Conservation (phyloP, 352 stramenopile species). For the Globisporangium canariense region DNA sequence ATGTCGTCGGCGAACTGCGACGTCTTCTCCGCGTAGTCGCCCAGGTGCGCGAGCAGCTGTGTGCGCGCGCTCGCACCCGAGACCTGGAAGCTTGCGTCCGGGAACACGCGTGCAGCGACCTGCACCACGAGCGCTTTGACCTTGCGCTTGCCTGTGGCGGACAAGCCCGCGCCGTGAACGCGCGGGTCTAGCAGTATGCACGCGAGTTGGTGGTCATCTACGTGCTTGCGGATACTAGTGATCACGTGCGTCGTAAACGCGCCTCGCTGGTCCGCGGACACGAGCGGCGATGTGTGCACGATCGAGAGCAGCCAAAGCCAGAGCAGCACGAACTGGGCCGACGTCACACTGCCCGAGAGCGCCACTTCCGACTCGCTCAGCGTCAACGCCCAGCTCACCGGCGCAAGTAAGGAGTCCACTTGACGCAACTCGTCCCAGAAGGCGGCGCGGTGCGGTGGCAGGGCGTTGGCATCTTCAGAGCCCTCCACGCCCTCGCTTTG, state of each 20-base stretch:
- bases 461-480: not conserved
- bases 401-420: conserved; percentile 35
- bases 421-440: conserved; percentile 35
- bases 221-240: conserved; percentile 6
- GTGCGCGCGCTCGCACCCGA: conserved; percentile 12
- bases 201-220: conserved; percentile 37
- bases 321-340: conserved; percentile 40
- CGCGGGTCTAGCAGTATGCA: conserved; percentile 49
- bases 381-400: conserved; percentile 42
- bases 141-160: conserved; percentile 35
- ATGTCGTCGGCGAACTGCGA: conserved; percentile 38
- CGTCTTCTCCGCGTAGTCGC: conserved; percentile 33
- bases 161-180: conserved; percentile 34
- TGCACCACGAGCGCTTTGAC: conserved; percentile 45
- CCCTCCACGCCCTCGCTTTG: not conserved
- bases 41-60: conserved; percentile 34
- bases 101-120: conserved; percentile 26
- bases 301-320: conserved; percentile 45
- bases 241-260: conserved; percentile 15
- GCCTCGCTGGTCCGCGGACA: conserved; percentile 17
- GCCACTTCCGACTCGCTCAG: conserved; percentile 28
- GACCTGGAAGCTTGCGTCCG: conserved; percentile 18
- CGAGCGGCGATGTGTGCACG: conserved; percentile 11
- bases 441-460: conserved; percentile 13
- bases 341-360: conserved; percentile 16